These are phyloP conservation scores for Hordeum pubiflorum DNA, from an alignment of 202 grass and related monocot species.

Conservation along the genomic window DNA sequence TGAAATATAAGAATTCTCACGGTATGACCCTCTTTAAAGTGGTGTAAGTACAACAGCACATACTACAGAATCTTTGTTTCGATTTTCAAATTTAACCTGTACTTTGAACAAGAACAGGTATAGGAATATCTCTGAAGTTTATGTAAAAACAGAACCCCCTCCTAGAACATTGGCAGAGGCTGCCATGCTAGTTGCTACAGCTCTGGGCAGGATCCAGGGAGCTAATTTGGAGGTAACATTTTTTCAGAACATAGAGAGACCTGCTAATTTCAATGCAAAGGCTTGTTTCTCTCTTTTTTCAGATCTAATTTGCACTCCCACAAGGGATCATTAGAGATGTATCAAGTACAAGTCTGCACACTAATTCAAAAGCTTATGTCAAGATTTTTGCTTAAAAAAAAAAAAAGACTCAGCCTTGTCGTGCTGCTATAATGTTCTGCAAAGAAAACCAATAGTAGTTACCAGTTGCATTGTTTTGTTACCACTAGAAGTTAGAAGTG, in stretches of 20 bases:
- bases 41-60: not conserved
- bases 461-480: not conserved
- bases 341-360: not conserved
- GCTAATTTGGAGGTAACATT: constrained; percentile 22
- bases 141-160: not conserved
- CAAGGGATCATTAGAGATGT: not conserved
- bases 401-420: not conserved
- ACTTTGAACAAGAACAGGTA: constrained; percentile 10
- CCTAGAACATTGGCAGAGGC: constrained; percentile 35
- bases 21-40: not conserved
- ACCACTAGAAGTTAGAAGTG: not conserved
- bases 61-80: not conserved
- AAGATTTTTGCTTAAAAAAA: not conserved
- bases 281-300: not conserved
- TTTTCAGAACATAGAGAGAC: not conserved
- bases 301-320: not conserved
- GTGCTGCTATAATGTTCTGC: not conserved
- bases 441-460: not conserved
- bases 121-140: not conserved
- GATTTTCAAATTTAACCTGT: not conserved
- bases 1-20: not conserved
- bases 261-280: not conserved
- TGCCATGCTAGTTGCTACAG: constrained; percentile 25
- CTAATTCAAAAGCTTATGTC: not conserved
- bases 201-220: constrained; percentile 15